Evolutionary conservation across 208 protist species (phyloP).

Genomic region (Leishmania major): DNA sequence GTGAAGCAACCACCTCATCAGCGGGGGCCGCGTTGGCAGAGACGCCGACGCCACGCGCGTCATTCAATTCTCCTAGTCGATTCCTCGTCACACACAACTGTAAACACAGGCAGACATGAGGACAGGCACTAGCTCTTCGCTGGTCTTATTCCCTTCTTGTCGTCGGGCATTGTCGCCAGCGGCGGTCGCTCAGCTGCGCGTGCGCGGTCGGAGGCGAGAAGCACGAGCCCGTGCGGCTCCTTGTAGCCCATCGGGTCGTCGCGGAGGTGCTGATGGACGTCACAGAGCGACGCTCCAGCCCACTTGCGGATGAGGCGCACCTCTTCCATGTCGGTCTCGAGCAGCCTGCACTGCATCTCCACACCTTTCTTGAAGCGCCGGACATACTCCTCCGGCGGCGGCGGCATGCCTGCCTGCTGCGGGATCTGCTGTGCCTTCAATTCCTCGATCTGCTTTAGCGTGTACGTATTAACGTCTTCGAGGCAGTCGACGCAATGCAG

Average conservation of each 20-base stretch:
- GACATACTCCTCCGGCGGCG: slow-evolving; percentile 65
- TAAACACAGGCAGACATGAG: slow-evolving; percentile 5
- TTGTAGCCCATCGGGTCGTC: slow-evolving; percentile 43
- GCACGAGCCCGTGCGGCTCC: slow-evolving; percentile 43
- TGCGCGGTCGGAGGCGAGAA: slow-evolving; percentile 48
- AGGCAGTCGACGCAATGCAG: slow-evolving; percentile 79
- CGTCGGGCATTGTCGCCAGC: slow-evolving; percentile 5
- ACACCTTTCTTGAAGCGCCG: slow-evolving; percentile 56
- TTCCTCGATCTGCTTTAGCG: slow-evolving; percentile 58
- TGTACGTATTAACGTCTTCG: slow-evolving; percentile 78
- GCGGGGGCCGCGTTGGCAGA: not conserved
- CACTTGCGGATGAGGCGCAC: slow-evolving; percentile 54
- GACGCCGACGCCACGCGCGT: not conserved
- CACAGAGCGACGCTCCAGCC: slow-evolving; percentile 43
- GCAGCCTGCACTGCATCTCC: slow-evolving; percentile 64
- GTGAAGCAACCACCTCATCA: not conserved
- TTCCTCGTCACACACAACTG: not conserved
- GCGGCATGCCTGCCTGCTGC: slow-evolving; percentile 72
- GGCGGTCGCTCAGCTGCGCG: slow-evolving; percentile 21
- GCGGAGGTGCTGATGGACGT: slow-evolving; percentile 67
- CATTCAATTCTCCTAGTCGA: not conserved
- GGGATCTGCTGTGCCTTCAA: slow-evolving; percentile 49
- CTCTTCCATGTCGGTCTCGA: slow-evolving; percentile 74
- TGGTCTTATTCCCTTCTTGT: slow-evolving; percentile 5
- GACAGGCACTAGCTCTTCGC: not conserved